phyloP scores from a whole-genome alignment of 1,139 yeast species.

The Casaregolazyma suthepensis region DNA sequence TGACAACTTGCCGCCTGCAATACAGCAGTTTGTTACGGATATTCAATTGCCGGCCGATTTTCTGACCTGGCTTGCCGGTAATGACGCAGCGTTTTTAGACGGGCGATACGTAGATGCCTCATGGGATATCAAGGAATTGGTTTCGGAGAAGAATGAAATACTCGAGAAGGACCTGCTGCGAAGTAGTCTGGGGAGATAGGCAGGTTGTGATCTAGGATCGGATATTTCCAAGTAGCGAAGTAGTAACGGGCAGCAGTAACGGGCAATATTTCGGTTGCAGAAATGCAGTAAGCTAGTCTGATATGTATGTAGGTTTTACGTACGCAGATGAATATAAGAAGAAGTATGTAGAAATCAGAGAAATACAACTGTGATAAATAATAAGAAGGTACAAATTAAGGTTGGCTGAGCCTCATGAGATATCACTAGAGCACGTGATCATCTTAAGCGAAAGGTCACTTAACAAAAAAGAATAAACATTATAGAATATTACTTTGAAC shows the following conservation, averaged over 20 bases:
- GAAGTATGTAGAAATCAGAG: not conserved
- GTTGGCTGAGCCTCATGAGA: not conserved
- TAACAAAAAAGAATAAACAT: not conserved
- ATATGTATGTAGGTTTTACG: not conserved
- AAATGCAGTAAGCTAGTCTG: not conserved
- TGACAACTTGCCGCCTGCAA: not conserved
- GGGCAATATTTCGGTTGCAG: too few relatives aligned
- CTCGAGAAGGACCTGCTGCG: not conserved
- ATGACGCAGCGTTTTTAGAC: constrained; percentile 1
- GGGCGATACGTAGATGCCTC: not conserved
- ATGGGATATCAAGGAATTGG: constrained; percentile 6
- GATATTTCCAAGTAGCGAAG: too few relatives aligned
- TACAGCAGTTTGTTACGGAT: not conserved
- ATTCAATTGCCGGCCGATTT: constrained; percentile 4
- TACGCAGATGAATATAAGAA: not conserved
- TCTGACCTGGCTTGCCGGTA: constrained; percentile 1
- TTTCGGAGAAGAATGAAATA: not conserved
- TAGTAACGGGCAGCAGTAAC: too few relatives aligned
- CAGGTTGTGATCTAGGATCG: too few relatives aligned
- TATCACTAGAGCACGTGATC: not conserved
- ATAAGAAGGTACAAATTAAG: too few relatives aligned
- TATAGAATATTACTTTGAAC: too few relatives aligned
- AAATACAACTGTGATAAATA: not conserved
- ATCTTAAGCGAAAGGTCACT: not conserved
- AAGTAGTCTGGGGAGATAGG: not conserved